Evolutionary conservation across 2,329 filamentous ascomycete species (phyloP).

Genomic region (Arthrobotrys sphaeroides): DNA sequence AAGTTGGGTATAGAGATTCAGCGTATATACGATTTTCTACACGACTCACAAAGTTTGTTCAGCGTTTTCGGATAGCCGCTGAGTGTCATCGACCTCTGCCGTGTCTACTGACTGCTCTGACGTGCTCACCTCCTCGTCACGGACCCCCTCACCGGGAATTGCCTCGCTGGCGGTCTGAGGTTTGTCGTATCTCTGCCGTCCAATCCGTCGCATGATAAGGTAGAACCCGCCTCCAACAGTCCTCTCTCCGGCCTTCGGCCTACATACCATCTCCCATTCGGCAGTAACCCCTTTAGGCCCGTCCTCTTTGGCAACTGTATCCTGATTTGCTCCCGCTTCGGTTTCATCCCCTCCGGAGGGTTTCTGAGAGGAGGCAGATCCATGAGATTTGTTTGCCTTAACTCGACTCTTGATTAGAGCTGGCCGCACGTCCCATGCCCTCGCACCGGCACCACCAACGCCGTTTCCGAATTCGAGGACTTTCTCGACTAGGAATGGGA

Average conservation of each 20-base stretch:
- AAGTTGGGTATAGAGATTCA: too few species aligned
- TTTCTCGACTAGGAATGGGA: slow-evolving; percentile 64
- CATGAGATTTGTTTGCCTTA: slow-evolving; percentile 34
- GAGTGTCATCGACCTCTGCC: neutral
- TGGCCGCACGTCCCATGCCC: slow-evolving; percentile 72
- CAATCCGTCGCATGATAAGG: slow-evolving; percentile 54
- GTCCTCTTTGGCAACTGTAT: neutral
- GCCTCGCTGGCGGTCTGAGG: neutral
- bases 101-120: neutral
- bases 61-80: neutral
- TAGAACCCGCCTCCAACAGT: slow-evolving; percentile 58
- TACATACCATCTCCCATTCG: slow-evolving; percentile 55
- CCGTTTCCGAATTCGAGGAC: slow-evolving; percentile 70
- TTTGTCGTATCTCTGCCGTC: slow-evolving; percentile 10
- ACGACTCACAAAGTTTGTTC: neutral
- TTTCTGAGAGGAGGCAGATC: neutral
- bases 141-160: neutral
- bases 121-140: neutral
- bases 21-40: neutral
- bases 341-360: slow-evolving; percentile 6
- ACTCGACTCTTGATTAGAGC: slow-evolving; percentile 61
- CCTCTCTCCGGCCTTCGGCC: slow-evolving; percentile 56
- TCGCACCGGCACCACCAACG: slow-evolving; percentile 65
- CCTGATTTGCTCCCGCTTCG: slow-evolving; percentile 17
- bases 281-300: neutral